A percentile compares a stretch with the other conserved stretches of the same genome.
Conservation (phyloP, 2,329 filamentous ascomycete species). For the Exutisphaerella laricina region DNA sequence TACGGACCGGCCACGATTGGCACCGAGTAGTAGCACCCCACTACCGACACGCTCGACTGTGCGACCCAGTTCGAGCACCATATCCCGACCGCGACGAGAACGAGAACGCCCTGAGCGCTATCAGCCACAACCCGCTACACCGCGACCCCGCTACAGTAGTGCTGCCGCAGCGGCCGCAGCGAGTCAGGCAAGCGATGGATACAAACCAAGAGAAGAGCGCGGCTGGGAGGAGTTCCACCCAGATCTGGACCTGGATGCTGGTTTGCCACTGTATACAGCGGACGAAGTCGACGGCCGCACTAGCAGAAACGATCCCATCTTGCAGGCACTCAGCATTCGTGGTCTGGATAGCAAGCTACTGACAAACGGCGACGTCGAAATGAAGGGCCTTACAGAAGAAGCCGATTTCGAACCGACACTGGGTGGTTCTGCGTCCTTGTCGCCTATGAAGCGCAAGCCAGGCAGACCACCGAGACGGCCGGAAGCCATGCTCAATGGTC, state of each 20-base stretch:
- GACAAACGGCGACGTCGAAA: conserved; percentile 25
- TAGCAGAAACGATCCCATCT: conserved; percentile 39
- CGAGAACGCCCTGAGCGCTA: conserved; percentile 26
- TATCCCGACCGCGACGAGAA: conserved; percentile 29
- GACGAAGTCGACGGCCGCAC: conserved; percentile 76
- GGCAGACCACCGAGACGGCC: conserved; percentile 61
- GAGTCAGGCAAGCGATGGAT: conserved; percentile 86
- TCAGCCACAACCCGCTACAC: conserved; percentile 40
- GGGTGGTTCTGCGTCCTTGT: conserved; percentile 9
- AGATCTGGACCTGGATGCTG: conserved; percentile 81
- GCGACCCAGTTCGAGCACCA: conserved; percentile 13
- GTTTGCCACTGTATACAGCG: conserved; percentile 71
- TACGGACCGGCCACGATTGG: conserved; percentile 1
- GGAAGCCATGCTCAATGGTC: conserved; percentile 55
- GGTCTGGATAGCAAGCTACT: conserved; percentile 18
- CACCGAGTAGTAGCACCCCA: conserved; percentile 13
- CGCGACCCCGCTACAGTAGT: conserved; percentile 69
- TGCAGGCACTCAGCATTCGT: conserved; percentile 29
- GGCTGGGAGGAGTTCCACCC: conserved; percentile 98
- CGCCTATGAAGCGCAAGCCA: conserved; percentile 50
- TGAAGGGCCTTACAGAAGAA: conserved; percentile 22
- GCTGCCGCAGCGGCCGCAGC: conserved; percentile 83
- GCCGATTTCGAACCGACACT: conserved; percentile 1
- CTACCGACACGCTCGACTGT: conserved; percentile 19
- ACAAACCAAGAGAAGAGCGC: conserved; percentile 93